Percentiles rank a stretch among this genome's conserved stretches.
Conservation (phyloP, 768 basidiomycete species). For the Lentinula edodes region DNA sequence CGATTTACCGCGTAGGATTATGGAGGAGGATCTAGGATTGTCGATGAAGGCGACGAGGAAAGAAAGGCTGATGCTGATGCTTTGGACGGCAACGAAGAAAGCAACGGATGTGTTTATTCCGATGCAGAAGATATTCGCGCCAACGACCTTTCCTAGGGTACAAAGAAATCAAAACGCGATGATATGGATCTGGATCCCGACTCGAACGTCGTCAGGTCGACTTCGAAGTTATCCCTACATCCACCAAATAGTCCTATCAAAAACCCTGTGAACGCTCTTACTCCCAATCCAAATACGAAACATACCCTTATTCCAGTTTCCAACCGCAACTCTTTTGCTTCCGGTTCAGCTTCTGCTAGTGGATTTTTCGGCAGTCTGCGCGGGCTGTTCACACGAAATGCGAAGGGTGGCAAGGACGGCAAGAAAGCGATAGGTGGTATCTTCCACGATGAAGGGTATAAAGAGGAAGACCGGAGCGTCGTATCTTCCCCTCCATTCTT, state of each 20-base stretch:
- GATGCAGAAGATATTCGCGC: constrained; percentile 17
- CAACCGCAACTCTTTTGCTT: background rate
- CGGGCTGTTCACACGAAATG: constrained; percentile 2
- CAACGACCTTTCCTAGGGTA: constrained; percentile 14
- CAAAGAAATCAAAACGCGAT: background rate
- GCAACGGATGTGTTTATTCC: constrained; percentile 29
- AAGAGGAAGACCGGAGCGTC: background rate
- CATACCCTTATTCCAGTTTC: background rate
- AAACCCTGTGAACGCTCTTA: background rate
- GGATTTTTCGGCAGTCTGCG: constrained; percentile 8
- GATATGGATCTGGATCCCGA: background rate
- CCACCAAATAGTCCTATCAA: no score
- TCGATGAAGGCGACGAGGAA: no score
- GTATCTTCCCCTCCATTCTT: constrained; percentile 7
- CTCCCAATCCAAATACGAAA: background rate
- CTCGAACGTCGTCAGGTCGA: no score
- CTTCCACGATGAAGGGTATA: background rate
- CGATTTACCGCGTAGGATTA: constrained; percentile 25
- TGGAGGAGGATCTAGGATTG: constrained; percentile 23
- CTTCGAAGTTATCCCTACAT: no score
- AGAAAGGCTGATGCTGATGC: no score
- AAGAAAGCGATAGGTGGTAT: constrained; percentile 16
- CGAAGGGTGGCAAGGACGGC: background rate
- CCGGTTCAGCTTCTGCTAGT: background rate
- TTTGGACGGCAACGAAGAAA: constrained; percentile 9